Conservation (phyloP, 352 stramenopile species). For the Phytopythium vexans region DNA sequence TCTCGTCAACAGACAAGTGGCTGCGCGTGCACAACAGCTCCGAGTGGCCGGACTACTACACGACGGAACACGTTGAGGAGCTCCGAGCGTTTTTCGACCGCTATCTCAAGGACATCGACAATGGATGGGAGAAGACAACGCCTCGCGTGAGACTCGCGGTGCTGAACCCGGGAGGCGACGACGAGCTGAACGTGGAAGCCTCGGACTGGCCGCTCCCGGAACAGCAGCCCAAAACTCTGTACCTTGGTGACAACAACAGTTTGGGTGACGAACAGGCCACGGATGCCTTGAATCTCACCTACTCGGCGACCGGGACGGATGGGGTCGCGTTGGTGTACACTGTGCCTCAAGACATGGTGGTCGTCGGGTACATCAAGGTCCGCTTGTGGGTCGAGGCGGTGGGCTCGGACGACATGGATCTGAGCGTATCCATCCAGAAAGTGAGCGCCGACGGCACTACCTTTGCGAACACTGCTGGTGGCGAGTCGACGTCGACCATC, state of each 20-base stretch:
- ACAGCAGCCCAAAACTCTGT: not conserved
- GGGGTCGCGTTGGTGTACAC: constrained; percentile 4
- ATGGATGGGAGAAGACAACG: constrained; percentile 3
- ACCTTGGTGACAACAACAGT: not conserved
- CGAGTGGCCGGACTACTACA: constrained; percentile 1
- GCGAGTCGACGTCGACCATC: too few species aligned
- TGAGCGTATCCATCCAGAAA: too few species aligned
- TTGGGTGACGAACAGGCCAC: not conserved
- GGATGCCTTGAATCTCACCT: not conserved
- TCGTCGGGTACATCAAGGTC: constrained; percentile 5
- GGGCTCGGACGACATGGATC: too few species aligned
- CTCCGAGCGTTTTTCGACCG: constrained; percentile 2
- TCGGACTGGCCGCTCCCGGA: not conserved
- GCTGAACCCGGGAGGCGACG: not conserved
- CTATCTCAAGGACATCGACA: constrained; percentile 4
- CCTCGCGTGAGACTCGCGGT: not conserved
- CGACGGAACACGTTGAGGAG: not conserved
- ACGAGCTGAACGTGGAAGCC: constrained; percentile 4
- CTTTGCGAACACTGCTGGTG: too few species aligned
- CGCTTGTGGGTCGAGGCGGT: constrained; percentile 2
- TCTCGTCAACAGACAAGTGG: constrained; percentile 2
- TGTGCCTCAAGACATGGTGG: not conserved
- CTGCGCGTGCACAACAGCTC: constrained; percentile 1
- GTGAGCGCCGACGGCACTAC: too few species aligned
- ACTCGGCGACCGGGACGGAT: constrained; percentile 2